phyloP scores from a whole-genome alignment of 306 rosid genomes.

The Betula pendula region DNA sequence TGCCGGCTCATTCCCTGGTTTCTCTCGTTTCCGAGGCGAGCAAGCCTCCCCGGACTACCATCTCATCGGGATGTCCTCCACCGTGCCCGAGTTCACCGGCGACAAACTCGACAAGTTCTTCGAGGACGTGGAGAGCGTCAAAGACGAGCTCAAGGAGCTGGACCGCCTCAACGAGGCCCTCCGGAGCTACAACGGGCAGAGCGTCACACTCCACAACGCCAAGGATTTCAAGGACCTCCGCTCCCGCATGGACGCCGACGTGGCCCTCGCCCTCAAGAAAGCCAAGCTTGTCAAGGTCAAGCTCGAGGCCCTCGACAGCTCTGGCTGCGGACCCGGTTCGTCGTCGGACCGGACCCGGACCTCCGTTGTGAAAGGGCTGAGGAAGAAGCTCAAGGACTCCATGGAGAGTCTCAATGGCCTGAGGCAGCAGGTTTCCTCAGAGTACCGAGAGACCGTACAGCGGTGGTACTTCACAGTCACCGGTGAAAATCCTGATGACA shows the following conservation, averaged over 20 bases:
- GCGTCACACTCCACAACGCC: slow-evolving; percentile 84
- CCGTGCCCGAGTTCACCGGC: slow-evolving; percentile 1
- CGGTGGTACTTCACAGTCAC: slow-evolving; percentile 89
- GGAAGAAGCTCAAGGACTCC: slow-evolving; percentile 84
- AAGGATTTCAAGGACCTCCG: slow-evolving; percentile 72
- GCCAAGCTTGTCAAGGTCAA: slow-evolving; percentile 79
- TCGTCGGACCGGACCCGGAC: slow-evolving; percentile 86
- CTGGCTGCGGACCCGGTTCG: slow-evolving; percentile 92
- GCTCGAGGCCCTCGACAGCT: slow-evolving; percentile 73
- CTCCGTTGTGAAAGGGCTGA: slow-evolving; percentile 77
- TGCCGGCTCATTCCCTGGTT: slow-evolving; percentile 69
- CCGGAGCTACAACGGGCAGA: slow-evolving; percentile 56
- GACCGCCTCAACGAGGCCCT: slow-evolving; percentile 53
- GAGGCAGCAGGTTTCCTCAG: slow-evolving; percentile 63
- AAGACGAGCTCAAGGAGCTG: slow-evolving; percentile 74
- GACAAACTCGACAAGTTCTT: slow-evolving; percentile 77
- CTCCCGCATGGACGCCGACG: slow-evolving; percentile 83
- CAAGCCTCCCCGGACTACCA: slow-evolving; percentile 47
- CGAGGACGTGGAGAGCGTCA: slow-evolving; percentile 68
- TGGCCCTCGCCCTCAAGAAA: slow-evolving; percentile 67
- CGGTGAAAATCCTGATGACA: slow-evolving; percentile 93
- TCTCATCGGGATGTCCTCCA: slow-evolving; percentile 54
- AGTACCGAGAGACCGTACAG: slow-evolving; percentile 89
- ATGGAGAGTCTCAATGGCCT: slow-evolving; percentile 75
- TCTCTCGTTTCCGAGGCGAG: slow-evolving; percentile 41